Percentiles rank a stretch among this genome's conserved stretches.
These are phyloP conservation scores for Rhizopogon vesiculosus DNA, from an alignment of 768 basidiomycete genomes.

Conservation along the genomic window DNA sequence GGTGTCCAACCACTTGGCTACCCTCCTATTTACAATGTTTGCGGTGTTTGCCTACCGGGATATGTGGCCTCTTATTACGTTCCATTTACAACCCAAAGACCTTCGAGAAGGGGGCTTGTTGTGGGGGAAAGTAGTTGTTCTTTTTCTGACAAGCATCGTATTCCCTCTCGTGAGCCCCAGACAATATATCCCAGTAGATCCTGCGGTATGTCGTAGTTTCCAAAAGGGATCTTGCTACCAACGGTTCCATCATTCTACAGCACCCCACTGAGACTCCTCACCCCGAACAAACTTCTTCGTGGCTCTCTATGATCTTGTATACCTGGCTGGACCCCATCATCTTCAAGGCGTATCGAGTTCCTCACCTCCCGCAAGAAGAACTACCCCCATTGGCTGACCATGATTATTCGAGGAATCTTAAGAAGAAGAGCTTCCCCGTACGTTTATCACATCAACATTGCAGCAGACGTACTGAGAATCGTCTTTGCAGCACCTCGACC, in stretches of 20 bases:
- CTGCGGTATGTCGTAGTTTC: conserved; percentile 12
- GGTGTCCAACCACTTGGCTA: conserved; percentile 36
- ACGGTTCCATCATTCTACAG: conserved; percentile 5
- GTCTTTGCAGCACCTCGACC: conserved; percentile 20
- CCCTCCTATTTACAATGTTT: conserved; percentile 43
- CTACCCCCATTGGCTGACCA: conserved; percentile 49
- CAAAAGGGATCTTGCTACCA: no score
- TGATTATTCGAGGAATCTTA: conserved; percentile 30
- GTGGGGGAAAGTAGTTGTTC: conserved; percentile 47
- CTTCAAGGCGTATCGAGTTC: conserved; percentile 35
- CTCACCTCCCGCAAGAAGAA: conserved; percentile 38
- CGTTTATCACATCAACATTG: conserved; percentile 1
- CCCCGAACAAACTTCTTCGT: conserved; percentile 38
- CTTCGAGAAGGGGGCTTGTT: conserved; percentile 39
- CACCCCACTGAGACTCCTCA: conserved; percentile 21
- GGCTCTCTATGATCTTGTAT: conserved; percentile 33
- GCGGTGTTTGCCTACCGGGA: conserved; percentile 51
- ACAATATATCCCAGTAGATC: conserved; percentile 54
- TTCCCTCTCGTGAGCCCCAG: conserved; percentile 55
- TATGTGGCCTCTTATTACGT: conserved; percentile 56
- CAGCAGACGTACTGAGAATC: not conserved
- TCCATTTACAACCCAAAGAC: conserved; percentile 46
- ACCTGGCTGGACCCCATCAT: conserved; percentile 53
- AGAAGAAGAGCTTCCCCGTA: conserved; percentile 27
- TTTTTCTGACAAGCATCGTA: conserved; percentile 39